Evolutionary conservation across 2,329 filamentous ascomycete genomes (phyloP).

Genomic region (Phaeoacremonium minimum): DNA sequence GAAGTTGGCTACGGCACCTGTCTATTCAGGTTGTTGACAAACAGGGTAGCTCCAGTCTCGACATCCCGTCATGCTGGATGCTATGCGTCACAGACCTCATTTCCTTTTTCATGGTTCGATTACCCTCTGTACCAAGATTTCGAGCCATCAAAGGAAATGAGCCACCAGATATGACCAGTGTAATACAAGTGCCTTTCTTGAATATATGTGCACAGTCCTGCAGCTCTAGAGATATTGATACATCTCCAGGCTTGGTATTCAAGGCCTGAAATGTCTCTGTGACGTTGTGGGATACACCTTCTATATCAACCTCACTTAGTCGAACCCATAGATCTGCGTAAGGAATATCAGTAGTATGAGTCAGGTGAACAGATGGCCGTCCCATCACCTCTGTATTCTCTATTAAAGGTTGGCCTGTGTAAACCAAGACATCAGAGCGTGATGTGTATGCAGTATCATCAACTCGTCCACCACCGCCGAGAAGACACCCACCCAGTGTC

Average conservation of each 20-base stretch:
- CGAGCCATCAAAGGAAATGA: constrained; percentile 11
- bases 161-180: constrained; percentile 16
- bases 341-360: constrained; percentile 15
- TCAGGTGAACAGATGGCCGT: constrained; percentile 12
- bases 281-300: constrained; percentile 15
- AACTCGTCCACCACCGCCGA: constrained; percentile 8
- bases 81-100: constrained; percentile 9
- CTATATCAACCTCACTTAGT: constrained; percentile 15
- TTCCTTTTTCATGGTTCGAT: constrained; percentile 7
- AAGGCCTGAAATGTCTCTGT: constrained; percentile 15
- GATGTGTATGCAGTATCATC: constrained; percentile 13
- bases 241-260: constrained; percentile 5
- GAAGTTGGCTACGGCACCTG: too few species aligned
- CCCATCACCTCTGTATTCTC: constrained; percentile 14
- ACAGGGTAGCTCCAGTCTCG: too few species aligned
- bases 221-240: constrained; percentile 9
- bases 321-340: constrained; percentile 17
- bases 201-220: constrained; percentile 15
- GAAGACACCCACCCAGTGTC: constrained; percentile 10
- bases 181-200: constrained; percentile 11
- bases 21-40: too few species aligned
- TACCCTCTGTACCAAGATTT: constrained; percentile 15
- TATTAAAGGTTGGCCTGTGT: constrained; percentile 13
- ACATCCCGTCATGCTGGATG: background rate
- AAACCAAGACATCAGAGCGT: constrained; percentile 15